Evolutionary conservation across 352 stramenopile species (phyloP).

Genomic region (Globisporangium ultimum): DNA sequence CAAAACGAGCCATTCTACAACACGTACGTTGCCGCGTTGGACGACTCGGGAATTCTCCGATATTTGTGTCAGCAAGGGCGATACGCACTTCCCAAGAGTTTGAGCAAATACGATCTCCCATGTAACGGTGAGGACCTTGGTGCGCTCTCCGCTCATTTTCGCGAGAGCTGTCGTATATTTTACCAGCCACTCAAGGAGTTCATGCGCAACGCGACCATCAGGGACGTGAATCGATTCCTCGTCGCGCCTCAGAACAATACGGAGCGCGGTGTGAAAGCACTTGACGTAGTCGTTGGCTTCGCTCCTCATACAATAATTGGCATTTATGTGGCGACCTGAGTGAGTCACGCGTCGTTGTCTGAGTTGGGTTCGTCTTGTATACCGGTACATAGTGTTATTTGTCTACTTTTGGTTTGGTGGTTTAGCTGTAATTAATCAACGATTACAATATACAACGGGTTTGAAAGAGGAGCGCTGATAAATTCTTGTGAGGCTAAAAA

Average conservation of each 20-base stretch:
- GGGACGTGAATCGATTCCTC: not conserved
- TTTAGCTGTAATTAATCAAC: too few species aligned
- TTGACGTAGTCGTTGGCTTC: constrained; percentile 1
- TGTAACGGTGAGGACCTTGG: not conserved
- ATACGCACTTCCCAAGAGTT: not conserved
- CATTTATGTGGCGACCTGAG: constrained; percentile 5
- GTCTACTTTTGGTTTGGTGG: too few species aligned
- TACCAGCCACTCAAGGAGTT: constrained; percentile 6
- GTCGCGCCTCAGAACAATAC: not conserved
- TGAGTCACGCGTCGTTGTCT: not conserved
- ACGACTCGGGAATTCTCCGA: constrained; percentile 13
- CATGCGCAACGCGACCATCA: not conserved
- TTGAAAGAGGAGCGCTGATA: too few species aligned
- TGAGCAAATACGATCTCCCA: not conserved
- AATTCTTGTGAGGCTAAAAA: too few species aligned
- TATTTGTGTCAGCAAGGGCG: constrained; percentile 6
- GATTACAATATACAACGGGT: too few species aligned
- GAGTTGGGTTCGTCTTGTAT: too few species aligned
- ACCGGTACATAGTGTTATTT: too few species aligned
- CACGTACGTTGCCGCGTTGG: constrained; percentile 14
- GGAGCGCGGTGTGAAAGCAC: not conserved
- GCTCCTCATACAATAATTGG: constrained; percentile 1
- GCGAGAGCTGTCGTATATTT: not conserved
- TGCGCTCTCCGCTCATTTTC: constrained; percentile 1
- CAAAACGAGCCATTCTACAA: constrained; percentile 14